These are phyloP conservation scores for Leccinum fallax DNA, from an alignment of 1,284 basidiomycete genomes.

Conservation along the genomic window DNA sequence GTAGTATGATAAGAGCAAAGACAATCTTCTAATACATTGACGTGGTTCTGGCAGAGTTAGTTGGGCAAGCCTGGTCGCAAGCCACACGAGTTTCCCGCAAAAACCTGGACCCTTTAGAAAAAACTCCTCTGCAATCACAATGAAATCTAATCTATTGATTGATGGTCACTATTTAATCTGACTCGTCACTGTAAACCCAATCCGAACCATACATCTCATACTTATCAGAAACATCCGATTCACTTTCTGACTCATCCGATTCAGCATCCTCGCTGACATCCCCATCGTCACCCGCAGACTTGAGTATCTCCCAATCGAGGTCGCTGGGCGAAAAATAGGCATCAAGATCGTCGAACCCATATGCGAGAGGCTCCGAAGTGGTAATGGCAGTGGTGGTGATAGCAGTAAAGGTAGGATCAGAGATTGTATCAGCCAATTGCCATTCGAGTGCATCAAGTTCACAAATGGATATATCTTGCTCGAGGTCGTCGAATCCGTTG, in stretches of 20 bases:
- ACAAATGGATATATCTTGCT: background rate
- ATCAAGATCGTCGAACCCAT: background rate
- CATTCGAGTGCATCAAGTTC: constrained; percentile 1
- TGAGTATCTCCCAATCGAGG: background rate
- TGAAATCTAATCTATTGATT: too few species aligned
- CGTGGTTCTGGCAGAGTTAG: too few species aligned
- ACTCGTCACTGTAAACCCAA: background rate
- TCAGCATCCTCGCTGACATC: background rate
- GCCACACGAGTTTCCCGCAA: too few species aligned
- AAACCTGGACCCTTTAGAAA: too few species aligned
- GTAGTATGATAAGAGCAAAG: too few species aligned
- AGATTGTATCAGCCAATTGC: background rate
- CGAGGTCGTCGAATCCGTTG: background rate
- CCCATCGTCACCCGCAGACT: background rate
- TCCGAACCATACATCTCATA: background rate
- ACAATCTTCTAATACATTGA: too few species aligned
- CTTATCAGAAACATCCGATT: background rate
- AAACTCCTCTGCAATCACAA: too few species aligned
- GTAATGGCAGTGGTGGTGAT: background rate
- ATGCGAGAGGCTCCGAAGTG: background rate
- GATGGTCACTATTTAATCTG: too few species aligned
- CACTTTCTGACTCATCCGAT: background rate
- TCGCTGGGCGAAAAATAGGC: background rate
- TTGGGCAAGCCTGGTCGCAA: too few species aligned
- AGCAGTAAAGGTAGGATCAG: background rate